Evolutionary conservation across 2,329 filamentous ascomycete genomes (phyloP).

Genomic region (Phoma sp.): DNA sequence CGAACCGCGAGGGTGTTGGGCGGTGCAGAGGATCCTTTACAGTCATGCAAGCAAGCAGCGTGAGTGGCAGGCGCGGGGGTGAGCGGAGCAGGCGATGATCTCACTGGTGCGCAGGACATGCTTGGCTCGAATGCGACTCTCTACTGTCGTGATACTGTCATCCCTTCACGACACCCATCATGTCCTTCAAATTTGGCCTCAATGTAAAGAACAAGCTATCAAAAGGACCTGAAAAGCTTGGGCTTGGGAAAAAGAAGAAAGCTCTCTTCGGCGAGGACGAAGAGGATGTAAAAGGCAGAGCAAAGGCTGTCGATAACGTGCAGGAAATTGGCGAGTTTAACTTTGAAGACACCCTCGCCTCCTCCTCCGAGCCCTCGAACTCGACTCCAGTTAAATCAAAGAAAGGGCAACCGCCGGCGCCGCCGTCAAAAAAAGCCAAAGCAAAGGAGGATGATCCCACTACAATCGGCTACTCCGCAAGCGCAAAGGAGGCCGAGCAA

Average conservation of each 20-base stretch:
- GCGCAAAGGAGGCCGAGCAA: conserved; percentile 66
- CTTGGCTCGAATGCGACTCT: conserved; percentile 28
- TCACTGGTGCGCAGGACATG: conserved; percentile 33
- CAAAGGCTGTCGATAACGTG: conserved; percentile 48
- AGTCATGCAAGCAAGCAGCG: background rate
- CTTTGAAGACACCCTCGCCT: conserved; percentile 58
- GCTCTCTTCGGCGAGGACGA: conserved; percentile 51
- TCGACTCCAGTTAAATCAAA: conserved; percentile 45
- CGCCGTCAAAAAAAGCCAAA: conserved; percentile 48
- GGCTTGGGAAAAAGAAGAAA: conserved; percentile 33
- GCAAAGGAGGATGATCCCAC: conserved; percentile 44
- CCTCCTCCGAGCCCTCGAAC: conserved; percentile 29
- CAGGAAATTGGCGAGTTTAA: conserved; percentile 66
- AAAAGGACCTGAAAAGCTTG: conserved; percentile 27
- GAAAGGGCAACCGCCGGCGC: conserved; percentile 39
- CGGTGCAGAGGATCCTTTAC: background rate
- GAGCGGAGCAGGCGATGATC: conserved; percentile 31
- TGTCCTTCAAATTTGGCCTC: conserved; percentile 62
- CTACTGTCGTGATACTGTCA: background rate
- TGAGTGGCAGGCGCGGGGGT: conserved; percentile 25
- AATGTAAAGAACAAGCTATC: conserved; percentile 64
- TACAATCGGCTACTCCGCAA: conserved; percentile 68
- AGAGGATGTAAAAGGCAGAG: conserved; percentile 54
- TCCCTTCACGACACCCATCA: conserved; percentile 24
- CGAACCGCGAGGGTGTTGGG: background rate